Conservation (phyloP, 192 early-diverging fungal species). For the Podila minutissima region DNA sequence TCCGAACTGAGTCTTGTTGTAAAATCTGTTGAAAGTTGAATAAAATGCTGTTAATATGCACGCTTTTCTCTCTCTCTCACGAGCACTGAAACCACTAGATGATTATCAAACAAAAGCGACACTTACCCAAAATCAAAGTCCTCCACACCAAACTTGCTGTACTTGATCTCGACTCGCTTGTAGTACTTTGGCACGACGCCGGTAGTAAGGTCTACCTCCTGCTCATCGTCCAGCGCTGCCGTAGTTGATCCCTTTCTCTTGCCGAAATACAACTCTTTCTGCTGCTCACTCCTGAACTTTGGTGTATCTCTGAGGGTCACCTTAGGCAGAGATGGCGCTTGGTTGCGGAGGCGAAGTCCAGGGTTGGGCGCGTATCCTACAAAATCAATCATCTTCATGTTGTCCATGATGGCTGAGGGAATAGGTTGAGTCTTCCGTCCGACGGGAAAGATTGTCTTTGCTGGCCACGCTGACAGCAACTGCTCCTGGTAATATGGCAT, state of each 20-base stretch:
- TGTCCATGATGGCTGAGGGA: constrained; percentile 76
- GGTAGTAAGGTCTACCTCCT: constrained; percentile 49
- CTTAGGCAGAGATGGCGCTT: constrained; percentile 59
- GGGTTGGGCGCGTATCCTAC: constrained; percentile 95
- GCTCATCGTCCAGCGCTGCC: constrained; percentile 38
- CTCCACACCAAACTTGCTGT: constrained; percentile 95
- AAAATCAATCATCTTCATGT: constrained; percentile 91
- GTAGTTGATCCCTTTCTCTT: constrained; percentile 44
- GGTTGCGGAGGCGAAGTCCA: constrained; percentile 81
- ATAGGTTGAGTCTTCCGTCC: constrained; percentile 80
- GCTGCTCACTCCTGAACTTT: constrained; percentile 86
- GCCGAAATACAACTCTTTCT: constrained; percentile 70
- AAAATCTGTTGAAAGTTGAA: constrained; percentile 62
- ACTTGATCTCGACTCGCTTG: constrained; percentile 84
- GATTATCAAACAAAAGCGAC: neutral
- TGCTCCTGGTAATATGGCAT: constrained; percentile 84
- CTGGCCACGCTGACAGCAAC: constrained; percentile 85
- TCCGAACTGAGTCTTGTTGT: constrained; percentile 87
- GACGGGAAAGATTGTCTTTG: constrained; percentile 69
- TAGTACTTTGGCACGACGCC: constrained; percentile 74
- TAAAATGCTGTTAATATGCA: neutral
- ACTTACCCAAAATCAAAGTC: constrained; percentile 96
- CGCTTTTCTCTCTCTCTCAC: neutral
- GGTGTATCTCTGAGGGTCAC: constrained; percentile 64
- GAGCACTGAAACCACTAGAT: neutral